phyloP scores from a whole-genome alignment of 1,139 yeast species.

The Yamadazyma epiphylla region DNA sequence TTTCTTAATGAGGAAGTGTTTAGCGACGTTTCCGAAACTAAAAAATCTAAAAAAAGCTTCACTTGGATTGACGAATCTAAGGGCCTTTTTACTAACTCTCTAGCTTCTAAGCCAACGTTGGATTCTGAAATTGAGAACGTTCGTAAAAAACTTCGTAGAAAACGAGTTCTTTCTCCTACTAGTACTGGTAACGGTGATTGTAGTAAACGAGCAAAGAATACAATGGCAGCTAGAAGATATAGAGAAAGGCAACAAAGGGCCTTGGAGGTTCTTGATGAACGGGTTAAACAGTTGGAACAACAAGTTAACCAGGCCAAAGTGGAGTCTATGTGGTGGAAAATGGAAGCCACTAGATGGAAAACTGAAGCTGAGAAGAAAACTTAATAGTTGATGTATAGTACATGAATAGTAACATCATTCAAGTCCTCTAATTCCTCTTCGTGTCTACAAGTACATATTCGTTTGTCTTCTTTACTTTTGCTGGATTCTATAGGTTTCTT shows the following conservation, averaged over 20 bases:
- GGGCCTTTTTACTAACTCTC: neutral
- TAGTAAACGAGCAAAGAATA: conserved; percentile 13
- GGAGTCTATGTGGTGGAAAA: conserved; percentile 18
- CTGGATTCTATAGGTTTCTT: no score
- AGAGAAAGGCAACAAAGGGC: conserved; percentile 16
- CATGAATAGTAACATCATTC: no score
- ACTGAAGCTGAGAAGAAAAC: neutral
- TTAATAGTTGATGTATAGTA: no score
- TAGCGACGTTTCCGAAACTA: neutral
- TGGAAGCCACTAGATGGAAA: conserved; percentile 10
- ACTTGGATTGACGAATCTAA: conserved; percentile 3
- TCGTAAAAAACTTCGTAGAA: conserved; percentile 9
- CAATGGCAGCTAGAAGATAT: conserved; percentile 19
- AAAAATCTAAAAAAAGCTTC: neutral
- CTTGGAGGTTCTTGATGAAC: conserved; percentile 16
- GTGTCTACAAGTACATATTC: no score
- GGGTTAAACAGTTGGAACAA: conserved; percentile 14
- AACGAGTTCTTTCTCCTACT: neutral
- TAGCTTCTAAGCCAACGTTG: neutral
- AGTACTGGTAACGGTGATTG: conserved; percentile 2
- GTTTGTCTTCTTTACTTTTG: no score
- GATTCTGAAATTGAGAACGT: conserved; percentile 8
- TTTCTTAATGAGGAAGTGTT: neutral
- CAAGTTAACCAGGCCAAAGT: conserved; percentile 11
- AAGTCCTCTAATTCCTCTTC: no score